These are phyloP conservation scores for Candida namnaoensis DNA, from an alignment of 805 yeast genomes.

Conservation along the genomic window DNA sequence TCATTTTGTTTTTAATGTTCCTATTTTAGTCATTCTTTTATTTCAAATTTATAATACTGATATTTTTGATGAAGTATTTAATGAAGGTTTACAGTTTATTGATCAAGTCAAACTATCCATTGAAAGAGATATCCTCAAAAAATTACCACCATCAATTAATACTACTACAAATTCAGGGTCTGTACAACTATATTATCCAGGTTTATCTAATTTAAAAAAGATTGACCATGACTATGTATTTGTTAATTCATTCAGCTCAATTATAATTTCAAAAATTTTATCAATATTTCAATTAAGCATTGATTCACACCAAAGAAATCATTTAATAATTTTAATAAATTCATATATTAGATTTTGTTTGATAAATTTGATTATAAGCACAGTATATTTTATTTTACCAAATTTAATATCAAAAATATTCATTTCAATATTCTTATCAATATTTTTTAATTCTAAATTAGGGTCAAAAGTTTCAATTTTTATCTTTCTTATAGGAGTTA, in stretches of 20 bases:
- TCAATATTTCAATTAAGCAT: too few species aligned
- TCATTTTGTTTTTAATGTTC: slow-evolving; percentile 1
- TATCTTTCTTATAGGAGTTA: slow-evolving; percentile 4
- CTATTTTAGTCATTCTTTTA: neutral
- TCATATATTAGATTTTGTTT: neutral
- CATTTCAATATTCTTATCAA: slow-evolving; percentile 2
- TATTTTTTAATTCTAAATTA: slow-evolving; percentile 3
- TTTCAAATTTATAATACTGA: slow-evolving; percentile 2
- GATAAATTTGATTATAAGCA: neutral
- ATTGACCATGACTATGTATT: too few species aligned
- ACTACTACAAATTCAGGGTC: too few species aligned
- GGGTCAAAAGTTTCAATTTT: slow-evolving; percentile 6
- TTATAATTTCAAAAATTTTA: too few species aligned
- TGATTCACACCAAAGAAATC: neutral
- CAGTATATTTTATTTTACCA: neutral
- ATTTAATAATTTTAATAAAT: neutral
- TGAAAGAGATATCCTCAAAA: too few species aligned
- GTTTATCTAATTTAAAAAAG: too few species aligned
- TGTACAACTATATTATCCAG: too few species aligned
- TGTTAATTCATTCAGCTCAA: too few species aligned
- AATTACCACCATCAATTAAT: too few species aligned
- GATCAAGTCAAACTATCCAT: slow-evolving; percentile 1
- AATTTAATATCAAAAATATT: neutral
- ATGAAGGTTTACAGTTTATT: slow-evolving; percentile 5
- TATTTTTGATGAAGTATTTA: slow-evolving; percentile 6